Conservation (phyloP, 257 asterid genomes). For the Avicennia marina region DNA sequence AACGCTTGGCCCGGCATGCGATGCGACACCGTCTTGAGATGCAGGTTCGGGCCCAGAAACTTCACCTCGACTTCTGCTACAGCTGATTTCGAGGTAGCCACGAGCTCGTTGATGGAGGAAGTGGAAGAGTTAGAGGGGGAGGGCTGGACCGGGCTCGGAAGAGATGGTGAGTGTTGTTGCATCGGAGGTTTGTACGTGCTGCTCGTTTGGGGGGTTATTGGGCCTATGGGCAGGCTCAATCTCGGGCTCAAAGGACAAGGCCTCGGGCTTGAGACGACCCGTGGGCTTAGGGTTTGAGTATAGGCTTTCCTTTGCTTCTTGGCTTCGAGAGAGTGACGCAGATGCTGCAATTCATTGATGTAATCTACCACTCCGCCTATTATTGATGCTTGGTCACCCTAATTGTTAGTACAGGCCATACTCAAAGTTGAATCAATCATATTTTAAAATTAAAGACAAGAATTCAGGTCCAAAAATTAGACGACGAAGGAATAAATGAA, state of each 20-base stretch:
- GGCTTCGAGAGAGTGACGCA: slow-evolving; percentile 64
- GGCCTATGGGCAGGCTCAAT: slow-evolving; percentile 62
- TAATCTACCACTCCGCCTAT: slow-evolving; percentile 87
- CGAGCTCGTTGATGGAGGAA: slow-evolving; percentile 74
- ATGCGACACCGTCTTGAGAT: slow-evolving; percentile 62
- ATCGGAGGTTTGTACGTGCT: slow-evolving; percentile 58
- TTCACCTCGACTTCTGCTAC: slow-evolving; percentile 83
- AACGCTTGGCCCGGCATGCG: slow-evolving; percentile 70
- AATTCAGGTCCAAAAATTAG: no score
- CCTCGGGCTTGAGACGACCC: slow-evolving; percentile 53
- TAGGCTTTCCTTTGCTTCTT: slow-evolving; percentile 70
- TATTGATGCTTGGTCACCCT: slow-evolving; percentile 97
- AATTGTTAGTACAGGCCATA: no score
- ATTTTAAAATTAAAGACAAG: no score
- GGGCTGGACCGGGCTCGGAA: slow-evolving; percentile 30
- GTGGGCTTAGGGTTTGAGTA: slow-evolving; percentile 59
- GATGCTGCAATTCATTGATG: slow-evolving; percentile 79
- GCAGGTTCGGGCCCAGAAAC: slow-evolving; percentile 66
- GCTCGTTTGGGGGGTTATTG: slow-evolving; percentile 75
- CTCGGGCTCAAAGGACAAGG: slow-evolving; percentile 57
- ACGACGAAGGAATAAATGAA: no score
- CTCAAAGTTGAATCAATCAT: no score
- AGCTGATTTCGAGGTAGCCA: slow-evolving; percentile 61
- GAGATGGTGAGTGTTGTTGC: slow-evolving; percentile 19
- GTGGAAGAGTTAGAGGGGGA: slow-evolving; percentile 46